Conservation (phyloP, 495 filamentous ascomycete genomes). For the Polyplosphaeria fusca region DNA sequence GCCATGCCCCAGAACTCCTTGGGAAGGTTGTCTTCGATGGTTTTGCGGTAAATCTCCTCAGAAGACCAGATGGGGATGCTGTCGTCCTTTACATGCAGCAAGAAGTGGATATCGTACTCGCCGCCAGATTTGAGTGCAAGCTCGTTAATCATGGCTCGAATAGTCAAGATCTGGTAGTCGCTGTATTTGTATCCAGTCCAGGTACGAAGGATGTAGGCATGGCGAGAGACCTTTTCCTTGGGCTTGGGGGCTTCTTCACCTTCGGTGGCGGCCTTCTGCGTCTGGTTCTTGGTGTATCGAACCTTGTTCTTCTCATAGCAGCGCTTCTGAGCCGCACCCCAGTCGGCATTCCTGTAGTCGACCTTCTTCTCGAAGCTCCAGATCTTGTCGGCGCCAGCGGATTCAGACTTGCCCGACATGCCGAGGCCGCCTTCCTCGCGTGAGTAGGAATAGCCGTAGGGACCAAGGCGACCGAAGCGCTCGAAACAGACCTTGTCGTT, state of each 20-base stretch:
- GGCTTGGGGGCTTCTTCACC: constrained; percentile 9
- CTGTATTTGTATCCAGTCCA: constrained; percentile 43
- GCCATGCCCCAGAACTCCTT: constrained; percentile 55
- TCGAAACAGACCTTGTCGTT: constrained; percentile 43
- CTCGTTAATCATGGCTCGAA: constrained; percentile 58
- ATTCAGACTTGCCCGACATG: constrained; percentile 38
- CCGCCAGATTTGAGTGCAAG: constrained; percentile 52
- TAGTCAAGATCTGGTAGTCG: constrained; percentile 41
- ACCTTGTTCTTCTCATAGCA: constrained; percentile 45
- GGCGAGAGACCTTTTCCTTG: constrained; percentile 39
- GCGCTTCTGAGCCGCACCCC: constrained; percentile 39
- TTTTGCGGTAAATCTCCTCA: constrained; percentile 49
- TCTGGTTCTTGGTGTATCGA: constrained; percentile 36
- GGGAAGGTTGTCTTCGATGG: constrained; percentile 51
- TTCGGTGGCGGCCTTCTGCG: not conserved
- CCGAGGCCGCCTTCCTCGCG: constrained; percentile 39
- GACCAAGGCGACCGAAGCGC: constrained; percentile 41
- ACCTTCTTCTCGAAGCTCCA: constrained; percentile 36
- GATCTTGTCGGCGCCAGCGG: constrained; percentile 38
- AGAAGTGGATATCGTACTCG: constrained; percentile 58
- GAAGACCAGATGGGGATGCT: constrained; percentile 53
- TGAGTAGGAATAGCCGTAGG: constrained; percentile 45
- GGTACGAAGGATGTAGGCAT: constrained; percentile 43
- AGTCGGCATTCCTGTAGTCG: constrained; percentile 40
- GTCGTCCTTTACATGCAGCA: constrained; percentile 57